A percentile compares a stretch with the other conserved stretches of the same genome.
These are phyloP conservation scores for Fusarium sp. DNA, from an alignment of 2,329 filamentous ascomycete species.

Conservation along the genomic window DNA sequence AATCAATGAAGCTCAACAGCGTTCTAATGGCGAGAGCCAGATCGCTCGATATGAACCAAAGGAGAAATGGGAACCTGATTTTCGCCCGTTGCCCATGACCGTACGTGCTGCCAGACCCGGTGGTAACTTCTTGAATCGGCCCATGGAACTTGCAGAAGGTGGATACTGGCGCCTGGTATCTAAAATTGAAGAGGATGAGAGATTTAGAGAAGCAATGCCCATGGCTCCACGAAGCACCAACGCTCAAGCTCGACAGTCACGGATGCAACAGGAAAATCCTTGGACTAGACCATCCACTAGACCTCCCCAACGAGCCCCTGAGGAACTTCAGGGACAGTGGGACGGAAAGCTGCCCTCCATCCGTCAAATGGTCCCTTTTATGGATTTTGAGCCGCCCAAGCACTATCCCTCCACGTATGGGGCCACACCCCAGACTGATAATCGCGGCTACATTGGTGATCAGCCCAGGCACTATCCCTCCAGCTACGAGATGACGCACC, in stretches of 20 bases:
- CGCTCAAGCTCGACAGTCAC: not conserved
- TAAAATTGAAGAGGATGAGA: not conserved
- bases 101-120: not conserved
- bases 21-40: not conserved
- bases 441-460: not conserved
- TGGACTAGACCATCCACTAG: not conserved
- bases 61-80: not conserved
- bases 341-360: conserved; percentile 18
- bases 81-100: not conserved
- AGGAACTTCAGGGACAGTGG: not conserved
- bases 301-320: not conserved
- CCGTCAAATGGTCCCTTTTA: conserved; percentile 23
- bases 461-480: not conserved
- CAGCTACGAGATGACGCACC: not conserved
- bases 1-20: not conserved
- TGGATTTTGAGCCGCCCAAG: not conserved
- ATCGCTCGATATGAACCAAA: not conserved
- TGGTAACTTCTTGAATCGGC: not conserved
- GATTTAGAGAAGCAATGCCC: not conserved
- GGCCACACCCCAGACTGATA: not conserved
- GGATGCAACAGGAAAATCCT: not conserved
- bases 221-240: not conserved
- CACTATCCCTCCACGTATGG: not conserved
- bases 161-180: not conserved
- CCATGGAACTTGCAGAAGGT: not conserved